Evolutionary conservation across 2,329 filamentous ascomycete genomes (phyloP), one percentile per base, ranked within the genome.

Genomic region (Alternaria incomplexa): DNA sequence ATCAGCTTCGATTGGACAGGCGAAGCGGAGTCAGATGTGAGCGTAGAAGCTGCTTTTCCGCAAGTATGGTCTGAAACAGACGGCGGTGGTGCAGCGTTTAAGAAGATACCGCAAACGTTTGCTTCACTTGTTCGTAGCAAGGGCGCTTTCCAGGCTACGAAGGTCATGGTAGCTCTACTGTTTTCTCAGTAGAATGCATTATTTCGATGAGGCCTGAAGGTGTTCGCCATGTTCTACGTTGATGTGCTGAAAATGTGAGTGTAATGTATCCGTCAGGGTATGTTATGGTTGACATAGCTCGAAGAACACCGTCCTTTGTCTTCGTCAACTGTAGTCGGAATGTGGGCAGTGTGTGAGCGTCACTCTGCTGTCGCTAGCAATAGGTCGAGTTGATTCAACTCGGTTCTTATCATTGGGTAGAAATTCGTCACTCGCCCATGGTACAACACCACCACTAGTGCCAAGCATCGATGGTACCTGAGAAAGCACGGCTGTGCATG

Each of bases 1-100:
- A 88, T 91, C 46, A 78, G 79, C 2, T 91, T 92, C 71, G 90
- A 92, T 76, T 92, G 90, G 90, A 90, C 89, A 0, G 90, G 90
- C 6, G 90, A 92, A 73, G 90, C 88, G 5, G 85, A 86, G 70
- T 91, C 86, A 67, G 81, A 82, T 47, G 78, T 92, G 15, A 80
- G 80, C 5, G 81, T 89, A 11, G 74, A 87, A 64, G 80, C 88
- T 3, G 85, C 86, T 5, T 80, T 89, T 44, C 90, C 90, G 0
- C 83, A 81, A 8, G 87, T 86, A 73, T 92, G 90, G 90, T 85
- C 86, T 62, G 82, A 87, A 60, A 82, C 81, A 46, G 90, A 92
- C 67, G 28, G 80, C 83, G 9, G 81, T 85, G 22, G 83, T 83
- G 30, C n/a, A 84, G 83, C 44, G 78, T 92, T 26, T 17, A 81